Conservation (phyloP, 148 eudicot species). For the Camellia japonica region DNA sequence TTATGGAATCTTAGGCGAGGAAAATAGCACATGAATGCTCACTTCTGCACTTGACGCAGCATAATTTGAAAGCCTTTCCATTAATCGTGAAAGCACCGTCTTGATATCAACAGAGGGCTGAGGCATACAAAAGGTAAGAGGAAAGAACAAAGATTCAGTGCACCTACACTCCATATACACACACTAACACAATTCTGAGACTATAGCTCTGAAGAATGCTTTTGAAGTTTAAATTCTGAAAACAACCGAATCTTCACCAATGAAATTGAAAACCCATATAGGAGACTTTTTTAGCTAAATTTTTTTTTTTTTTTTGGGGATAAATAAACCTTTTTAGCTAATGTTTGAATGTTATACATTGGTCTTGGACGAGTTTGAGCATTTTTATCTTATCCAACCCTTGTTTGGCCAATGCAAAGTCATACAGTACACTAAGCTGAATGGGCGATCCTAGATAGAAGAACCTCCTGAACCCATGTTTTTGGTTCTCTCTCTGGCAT, state of each 20-base stretch:
- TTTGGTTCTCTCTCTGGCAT: background rate
- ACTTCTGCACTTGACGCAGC: constrained; percentile 93
- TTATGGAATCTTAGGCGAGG: background rate
- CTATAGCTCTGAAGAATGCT: background rate
- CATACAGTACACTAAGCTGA: too few species aligned
- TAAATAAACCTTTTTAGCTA: background rate
- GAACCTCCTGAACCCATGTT: too few species aligned
- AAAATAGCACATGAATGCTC: constrained; percentile 28
- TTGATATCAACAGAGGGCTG: constrained; percentile 94
- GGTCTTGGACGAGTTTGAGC: background rate
- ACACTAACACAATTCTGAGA: too few species aligned
- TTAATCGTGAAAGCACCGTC: constrained; percentile 79
- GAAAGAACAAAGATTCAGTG: background rate
- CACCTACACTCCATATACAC: too few species aligned
- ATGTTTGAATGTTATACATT: background rate
- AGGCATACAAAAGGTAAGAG: background rate
- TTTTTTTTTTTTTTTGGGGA: too few species aligned
- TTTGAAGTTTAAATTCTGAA: too few species aligned
- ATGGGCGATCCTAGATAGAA: too few species aligned
- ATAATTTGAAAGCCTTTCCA: constrained; percentile 98
- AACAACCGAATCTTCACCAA: background rate
- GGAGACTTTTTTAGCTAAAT: background rate
- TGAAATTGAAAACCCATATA: background rate
- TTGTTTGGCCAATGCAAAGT: background rate
- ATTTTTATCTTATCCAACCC: background rate